A percentile compares a stretch with the other conserved stretches of the same genome.
These are phyloP conservation scores for Eucalyptus fibrosa DNA, from an alignment of 345 rosid species.

Conservation along the genomic window DNA sequence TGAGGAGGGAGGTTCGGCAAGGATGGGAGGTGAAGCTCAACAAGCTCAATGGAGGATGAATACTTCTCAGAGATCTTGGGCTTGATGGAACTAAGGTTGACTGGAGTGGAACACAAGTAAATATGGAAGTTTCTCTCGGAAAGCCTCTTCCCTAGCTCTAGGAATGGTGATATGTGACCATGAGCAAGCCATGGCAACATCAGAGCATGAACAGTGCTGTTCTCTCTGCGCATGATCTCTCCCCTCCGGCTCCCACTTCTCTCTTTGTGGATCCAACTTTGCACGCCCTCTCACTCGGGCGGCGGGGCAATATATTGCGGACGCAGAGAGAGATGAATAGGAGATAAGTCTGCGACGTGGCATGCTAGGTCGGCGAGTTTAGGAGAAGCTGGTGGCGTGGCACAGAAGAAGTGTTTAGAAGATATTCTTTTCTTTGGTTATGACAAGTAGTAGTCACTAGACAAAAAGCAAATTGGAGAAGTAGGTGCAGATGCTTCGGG, in stretches of 20 bases:
- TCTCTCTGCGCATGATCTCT: neutral
- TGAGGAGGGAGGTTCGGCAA: slow-evolving; percentile 32
- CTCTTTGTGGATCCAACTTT: neutral
- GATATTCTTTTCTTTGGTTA: neutral
- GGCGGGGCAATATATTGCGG: neutral
- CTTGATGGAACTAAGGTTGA: slow-evolving; percentile 4
- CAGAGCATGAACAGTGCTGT: neutral
- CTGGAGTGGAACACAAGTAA: slow-evolving; percentile 20
- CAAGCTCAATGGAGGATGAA: slow-evolving; percentile 9
- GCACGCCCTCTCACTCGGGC: neutral
- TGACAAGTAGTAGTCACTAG: neutral
- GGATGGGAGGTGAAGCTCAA: slow-evolving; percentile 17
- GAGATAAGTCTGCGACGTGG: neutral
- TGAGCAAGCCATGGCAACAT: slow-evolving; percentile 43
- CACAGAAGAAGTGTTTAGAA: neutral
- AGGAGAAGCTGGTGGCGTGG: neutral
- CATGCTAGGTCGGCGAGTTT: neutral
- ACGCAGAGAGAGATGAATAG: neutral
- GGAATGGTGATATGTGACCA: slow-evolving; percentile 28
- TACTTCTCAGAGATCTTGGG: neutral
- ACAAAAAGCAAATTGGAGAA: neutral
- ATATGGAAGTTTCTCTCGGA: slow-evolving; percentile 5
- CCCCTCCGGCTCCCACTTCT: neutral
- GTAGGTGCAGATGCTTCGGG: neutral
- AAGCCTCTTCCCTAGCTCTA: slow-evolving; percentile 26